Base-by-base conservation (phyloP, 1,284 basidiomycete species). In the Anthracocystis panici-leucophaei region DNA sequence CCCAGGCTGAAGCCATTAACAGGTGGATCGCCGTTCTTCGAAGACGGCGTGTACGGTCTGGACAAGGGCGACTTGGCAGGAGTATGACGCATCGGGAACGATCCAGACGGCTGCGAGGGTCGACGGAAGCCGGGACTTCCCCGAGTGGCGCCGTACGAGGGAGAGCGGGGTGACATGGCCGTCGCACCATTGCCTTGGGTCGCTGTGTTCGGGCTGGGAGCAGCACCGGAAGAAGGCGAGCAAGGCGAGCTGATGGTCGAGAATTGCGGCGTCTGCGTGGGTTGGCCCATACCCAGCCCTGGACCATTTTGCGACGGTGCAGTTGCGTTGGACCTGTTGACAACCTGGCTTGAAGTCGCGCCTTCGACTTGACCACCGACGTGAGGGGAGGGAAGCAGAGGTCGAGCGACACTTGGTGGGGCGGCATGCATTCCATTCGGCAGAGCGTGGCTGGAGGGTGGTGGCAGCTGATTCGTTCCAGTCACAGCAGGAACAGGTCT, bases 41-140 rank as follows among this genome's bases (percentile, higher is more conserved):
- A 35, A 11, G 38, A 25, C 20, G 66, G 44, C 42, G 66, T 68
- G 50, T 75, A 64, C 10, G 73, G 64, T 16, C 65, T 48, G 4
- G 75, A 78, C 33, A 78, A 54, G 14, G 75, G 75, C 46, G 75
- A 78, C 33, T 66, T 65, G 23, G 72, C 72, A 9, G 75, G 71
- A 23, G 67, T 67, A 38, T 78, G 75, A 27, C 75, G 75, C 66
- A 78, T 64, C 2, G 75, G 72, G 48, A 78, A 78, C 31, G 66
- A 70, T 18, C 75, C 75, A 5, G 71, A 74, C 14, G 63, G 55
- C 57, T 77, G 75, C 44, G 60, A 74, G 27, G 70, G 62, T 61
- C 70, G 69, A 31, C 63, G 71, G 16, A 61, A 60, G 27, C 55
- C 59, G 5, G 67, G 66, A n/a, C 67, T 74, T 12, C 55, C 65